A percentile compares a stretch with the other conserved stretches of the same genome.
Evolutionary conservation across 129 eudicot genomes (phyloP).

Genomic region (Tagetes patula): DNA sequence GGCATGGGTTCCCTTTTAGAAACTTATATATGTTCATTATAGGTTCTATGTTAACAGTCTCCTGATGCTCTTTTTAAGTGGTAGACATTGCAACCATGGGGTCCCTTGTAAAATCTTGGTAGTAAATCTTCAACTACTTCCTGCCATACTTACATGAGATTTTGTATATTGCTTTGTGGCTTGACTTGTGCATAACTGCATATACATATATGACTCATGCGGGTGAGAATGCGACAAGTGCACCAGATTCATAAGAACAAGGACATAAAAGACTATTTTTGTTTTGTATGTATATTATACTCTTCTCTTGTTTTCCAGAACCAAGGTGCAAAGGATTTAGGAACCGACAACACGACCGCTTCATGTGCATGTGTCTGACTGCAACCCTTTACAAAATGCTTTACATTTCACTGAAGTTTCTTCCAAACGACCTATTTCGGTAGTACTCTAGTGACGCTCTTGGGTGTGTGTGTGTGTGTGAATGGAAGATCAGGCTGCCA

Average conservation of each 20-base stretch:
- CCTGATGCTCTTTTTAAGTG: no score
- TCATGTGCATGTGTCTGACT: background rate
- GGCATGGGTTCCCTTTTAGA: no score
- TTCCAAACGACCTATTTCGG: background rate
- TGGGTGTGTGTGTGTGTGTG: background rate
- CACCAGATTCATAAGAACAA: no score
- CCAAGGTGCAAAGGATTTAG: background rate
- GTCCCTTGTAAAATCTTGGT: background rate
- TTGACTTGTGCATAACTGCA: background rate
- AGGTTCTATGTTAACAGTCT: no score
- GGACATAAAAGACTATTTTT: no score
- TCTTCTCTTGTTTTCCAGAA: background rate
- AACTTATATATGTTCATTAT: no score
- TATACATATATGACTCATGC: no score
- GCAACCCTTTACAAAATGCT: background rate
- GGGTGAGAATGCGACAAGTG: no score
- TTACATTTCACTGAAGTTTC: background rate
- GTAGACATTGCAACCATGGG: background rate
- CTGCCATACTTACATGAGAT: background rate
- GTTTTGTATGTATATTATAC: background rate
- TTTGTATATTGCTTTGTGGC: background rate
- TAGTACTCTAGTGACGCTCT: background rate
- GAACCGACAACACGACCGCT: background rate
- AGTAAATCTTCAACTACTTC: background rate
- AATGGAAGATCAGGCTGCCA: background rate